Conservation (phyloP, 805 yeast genomes). For the Metschnikowia borealis region DNA sequence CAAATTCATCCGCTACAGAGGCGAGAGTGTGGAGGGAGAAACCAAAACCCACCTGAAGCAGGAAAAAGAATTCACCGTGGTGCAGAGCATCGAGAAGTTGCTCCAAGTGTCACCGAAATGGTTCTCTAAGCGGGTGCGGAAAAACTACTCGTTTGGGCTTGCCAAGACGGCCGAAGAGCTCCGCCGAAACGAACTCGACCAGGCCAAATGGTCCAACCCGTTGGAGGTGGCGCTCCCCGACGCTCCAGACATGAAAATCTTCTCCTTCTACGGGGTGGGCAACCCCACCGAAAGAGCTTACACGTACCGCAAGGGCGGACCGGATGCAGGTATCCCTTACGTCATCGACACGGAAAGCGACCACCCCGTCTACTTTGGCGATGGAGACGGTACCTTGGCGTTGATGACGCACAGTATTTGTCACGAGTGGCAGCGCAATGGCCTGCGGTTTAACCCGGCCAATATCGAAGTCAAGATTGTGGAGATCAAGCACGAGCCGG, state of each 20-base stretch:
- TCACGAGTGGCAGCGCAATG: slow-evolving; percentile 76
- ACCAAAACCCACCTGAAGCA: slow-evolving; percentile 26
- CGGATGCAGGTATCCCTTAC: slow-evolving; percentile 53
- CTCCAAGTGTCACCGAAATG: slow-evolving; percentile 68
- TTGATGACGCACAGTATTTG: slow-evolving; percentile 83
- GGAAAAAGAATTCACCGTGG: slow-evolving; percentile 54
- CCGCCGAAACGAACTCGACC: slow-evolving; percentile 59
- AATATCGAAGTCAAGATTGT: slow-evolving; percentile 68
- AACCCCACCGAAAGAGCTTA: slow-evolving; percentile 95
- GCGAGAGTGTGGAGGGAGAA: slow-evolving; percentile 18
- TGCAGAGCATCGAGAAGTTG: slow-evolving; percentile 63
- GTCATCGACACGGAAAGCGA: slow-evolving; percentile 64
- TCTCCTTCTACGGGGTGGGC: slow-evolving; percentile 93
- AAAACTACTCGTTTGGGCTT: slow-evolving; percentile 76
- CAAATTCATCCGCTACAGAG: slow-evolving; percentile 61
- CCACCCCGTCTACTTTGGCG: slow-evolving; percentile 72
- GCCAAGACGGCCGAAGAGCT: slow-evolving; percentile 62
- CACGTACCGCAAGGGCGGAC: slow-evolving; percentile 64
- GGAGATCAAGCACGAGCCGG: slow-evolving; percentile 92
- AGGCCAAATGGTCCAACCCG: slow-evolving; percentile 90
- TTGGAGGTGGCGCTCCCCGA: slow-evolving; percentile 86
- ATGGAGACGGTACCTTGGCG: slow-evolving; percentile 96
- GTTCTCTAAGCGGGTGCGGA: slow-evolving; percentile 61
- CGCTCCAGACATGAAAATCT: slow-evolving; percentile 89
- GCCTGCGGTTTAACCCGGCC: slow-evolving; percentile 77